Conservation (phyloP, 345 rosid species). For the Streptanthus diversifolius region DNA sequence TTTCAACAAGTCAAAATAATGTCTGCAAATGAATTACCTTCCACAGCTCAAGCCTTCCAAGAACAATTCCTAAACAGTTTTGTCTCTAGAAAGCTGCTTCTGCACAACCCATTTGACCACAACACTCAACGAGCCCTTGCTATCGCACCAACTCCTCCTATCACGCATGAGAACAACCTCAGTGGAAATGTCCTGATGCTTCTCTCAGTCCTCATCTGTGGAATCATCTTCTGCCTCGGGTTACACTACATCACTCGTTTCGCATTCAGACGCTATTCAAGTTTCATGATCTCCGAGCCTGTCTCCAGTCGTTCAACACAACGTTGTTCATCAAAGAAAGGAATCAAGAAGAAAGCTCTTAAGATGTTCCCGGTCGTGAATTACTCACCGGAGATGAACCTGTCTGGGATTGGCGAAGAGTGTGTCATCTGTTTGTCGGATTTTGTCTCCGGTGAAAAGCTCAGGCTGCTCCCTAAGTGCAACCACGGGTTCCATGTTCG, state of each 20-base stretch:
- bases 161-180: constrained; percentile 26
- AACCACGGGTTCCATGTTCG: constrained; percentile 64
- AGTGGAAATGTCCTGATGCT: constrained; percentile 43
- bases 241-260: constrained; percentile 50
- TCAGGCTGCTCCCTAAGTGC: constrained; percentile 59
- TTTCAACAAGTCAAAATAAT: not conserved
- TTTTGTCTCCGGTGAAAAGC: constrained; percentile 39
- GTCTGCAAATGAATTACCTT: constrained; percentile 24
- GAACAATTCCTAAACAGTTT: constrained; percentile 17
- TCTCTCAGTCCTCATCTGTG: constrained; percentile 50
- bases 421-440: constrained; percentile 58
- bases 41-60: constrained; percentile 27
- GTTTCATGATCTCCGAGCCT: constrained; percentile 34
- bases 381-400: constrained; percentile 40
- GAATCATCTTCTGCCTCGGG: constrained; percentile 44
- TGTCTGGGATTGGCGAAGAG: constrained; percentile 46
- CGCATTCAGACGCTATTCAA: constrained; percentile 39
- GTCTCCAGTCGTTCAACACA: constrained; percentile 10
- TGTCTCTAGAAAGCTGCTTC: constrained; percentile 39
- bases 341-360: constrained; percentile 44
- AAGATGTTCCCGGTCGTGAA: constrained; percentile 44
- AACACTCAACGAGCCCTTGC: constrained; percentile 13
- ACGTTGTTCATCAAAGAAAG: constrained; percentile 28
- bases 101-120: constrained; percentile 30
- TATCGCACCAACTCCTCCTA: constrained; percentile 26